These are phyloP conservation scores for Rhodotorula glutinis DNA, from an alignment of 1,284 basidiomycete genomes.

Conservation along the genomic window DNA sequence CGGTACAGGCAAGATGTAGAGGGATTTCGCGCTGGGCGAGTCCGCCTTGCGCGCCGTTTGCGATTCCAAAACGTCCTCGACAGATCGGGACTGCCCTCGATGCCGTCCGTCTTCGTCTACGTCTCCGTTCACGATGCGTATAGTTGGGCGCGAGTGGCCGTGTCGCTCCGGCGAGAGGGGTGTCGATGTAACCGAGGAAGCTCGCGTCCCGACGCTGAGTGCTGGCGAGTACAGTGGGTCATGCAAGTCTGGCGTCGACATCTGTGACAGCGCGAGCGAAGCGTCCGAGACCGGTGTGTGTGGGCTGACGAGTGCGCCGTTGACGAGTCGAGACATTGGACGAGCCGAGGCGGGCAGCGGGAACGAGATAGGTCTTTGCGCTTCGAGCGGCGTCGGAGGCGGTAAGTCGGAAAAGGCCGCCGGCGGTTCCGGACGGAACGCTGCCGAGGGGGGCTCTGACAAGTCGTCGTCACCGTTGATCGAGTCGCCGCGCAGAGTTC, in stretches of 20 bases:
- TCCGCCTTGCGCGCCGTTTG: no score
- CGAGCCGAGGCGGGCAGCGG: neutral
- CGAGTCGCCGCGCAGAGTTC: slow-evolving; percentile 56
- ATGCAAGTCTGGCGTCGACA: slow-evolving; percentile 33
- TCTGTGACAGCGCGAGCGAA: slow-evolving; percentile 17
- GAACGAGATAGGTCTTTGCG: slow-evolving; percentile 66
- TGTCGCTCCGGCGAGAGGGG: slow-evolving; percentile 7
- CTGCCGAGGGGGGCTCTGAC: slow-evolving; percentile 13
- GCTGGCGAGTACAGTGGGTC: slow-evolving; percentile 21
- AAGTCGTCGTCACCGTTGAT: slow-evolving; percentile 9
- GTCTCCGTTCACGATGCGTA: neutral
- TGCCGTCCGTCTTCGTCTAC: neutral
- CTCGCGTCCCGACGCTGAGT: slow-evolving; percentile 19
- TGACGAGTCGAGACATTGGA: neutral
- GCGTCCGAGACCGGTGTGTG: slow-evolving; percentile 26
- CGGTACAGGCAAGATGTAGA: slow-evolving; percentile 13
- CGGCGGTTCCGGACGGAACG: slow-evolving; percentile 2
- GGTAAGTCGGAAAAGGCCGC: slow-evolving; percentile 48
- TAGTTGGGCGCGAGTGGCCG: neutral
- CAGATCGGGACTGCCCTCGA: neutral
- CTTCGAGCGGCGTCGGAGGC: slow-evolving; percentile 75
- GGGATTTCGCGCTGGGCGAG: neutral
- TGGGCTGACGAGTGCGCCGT: slow-evolving; percentile 4
- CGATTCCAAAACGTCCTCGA: slow-evolving; percentile 4
- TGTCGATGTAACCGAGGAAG: slow-evolving; percentile 24